Base-by-base conservation (phyloP, 1,284 basidiomycete species). In the Moniliophthora roreri region DNA sequence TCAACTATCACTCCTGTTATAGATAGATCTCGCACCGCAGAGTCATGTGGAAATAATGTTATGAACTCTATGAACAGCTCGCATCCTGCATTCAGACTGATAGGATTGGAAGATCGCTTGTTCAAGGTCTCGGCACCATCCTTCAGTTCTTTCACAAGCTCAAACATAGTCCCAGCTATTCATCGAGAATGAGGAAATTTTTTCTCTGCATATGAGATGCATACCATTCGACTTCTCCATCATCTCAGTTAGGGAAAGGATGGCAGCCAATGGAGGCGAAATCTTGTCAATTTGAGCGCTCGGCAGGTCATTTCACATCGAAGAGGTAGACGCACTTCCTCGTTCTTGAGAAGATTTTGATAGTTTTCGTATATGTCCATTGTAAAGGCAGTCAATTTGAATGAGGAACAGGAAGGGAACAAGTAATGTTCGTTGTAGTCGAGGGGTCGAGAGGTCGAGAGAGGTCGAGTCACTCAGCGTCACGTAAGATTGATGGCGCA, bases 11-110 rank as follows among this genome's bases (percentile, higher is more conserved):
- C 40, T 18, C 50, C 35, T 7, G 21, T 37, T 26, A 23, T 40
- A 47, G 20, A 54, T 37, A 34, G 51, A 47, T 50, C 32, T 42
- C 86, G 69, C 69, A 91, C 90, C 48, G 82, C 81, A 26, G 87
- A 85, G 62, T 90, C 88, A 67, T 93, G 90, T n/a, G 86, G 86
- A 66, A 91, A 89, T 32, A 88, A 75, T 23, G 91, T 92, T 58
- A 93, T 90, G 61, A 94, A 94, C 5, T 90, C 87, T 60, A 91
- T 88, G 73, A 95, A 95, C 28, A 96, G 79, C 67, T 95, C 90
- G 66, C 90, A 90, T 39, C 93, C 93, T n/a, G 92, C 93, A 58
- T 89, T 89, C 51, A 94, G 76, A 57, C 93, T 87, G 66, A 95
- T 90, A 10, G 91, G 84, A 65, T 94, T 95, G 37, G 85, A 75